phyloP scores from a whole-genome alignment of 1,284 basidiomycete genomes.

The Malassezia obtusa region DNA sequence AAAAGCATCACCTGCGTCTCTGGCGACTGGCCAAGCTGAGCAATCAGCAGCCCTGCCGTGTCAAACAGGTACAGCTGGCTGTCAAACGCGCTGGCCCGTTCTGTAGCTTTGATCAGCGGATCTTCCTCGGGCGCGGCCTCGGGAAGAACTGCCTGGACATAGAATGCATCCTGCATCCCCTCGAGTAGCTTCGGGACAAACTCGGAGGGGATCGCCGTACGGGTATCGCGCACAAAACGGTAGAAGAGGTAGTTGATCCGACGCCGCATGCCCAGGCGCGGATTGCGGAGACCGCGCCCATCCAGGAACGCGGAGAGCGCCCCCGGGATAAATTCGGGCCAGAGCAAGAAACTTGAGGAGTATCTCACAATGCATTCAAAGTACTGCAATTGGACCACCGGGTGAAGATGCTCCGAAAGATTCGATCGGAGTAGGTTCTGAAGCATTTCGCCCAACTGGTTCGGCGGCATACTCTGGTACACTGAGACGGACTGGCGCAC shows the following conservation, averaged over 20 bases:
- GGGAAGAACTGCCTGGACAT: slow-evolving; percentile 51
- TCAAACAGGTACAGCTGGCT: slow-evolving; percentile 94
- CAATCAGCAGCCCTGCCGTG: slow-evolving; percentile 73
- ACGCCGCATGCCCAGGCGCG: slow-evolving; percentile 62
- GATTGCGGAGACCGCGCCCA: slow-evolving; percentile 76
- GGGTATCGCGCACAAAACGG: slow-evolving; percentile 72
- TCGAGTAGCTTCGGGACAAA: slow-evolving; percentile 54
- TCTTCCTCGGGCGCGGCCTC: slow-evolving; percentile 57
- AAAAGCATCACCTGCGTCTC: slow-evolving; percentile 62
- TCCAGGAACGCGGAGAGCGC: slow-evolving; percentile 83
- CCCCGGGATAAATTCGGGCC: slow-evolving; percentile 60
- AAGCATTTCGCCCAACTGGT: slow-evolving; percentile 80
- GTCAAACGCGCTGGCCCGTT: slow-evolving; percentile 66
- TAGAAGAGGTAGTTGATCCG: slow-evolving; percentile 87
- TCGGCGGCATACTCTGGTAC: slow-evolving; percentile 58
- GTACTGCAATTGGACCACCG: slow-evolving; percentile 79
- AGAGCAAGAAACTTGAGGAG: slow-evolving; percentile 82
- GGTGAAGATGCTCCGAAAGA: slow-evolving; percentile 73
- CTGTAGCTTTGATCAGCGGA: slow-evolving; percentile 65
- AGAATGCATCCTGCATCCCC: slow-evolving; percentile 51
- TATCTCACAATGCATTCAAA: slow-evolving; percentile 89
- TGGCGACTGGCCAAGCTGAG: slow-evolving; percentile 59
- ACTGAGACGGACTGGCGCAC: slow-evolving; percentile 27
- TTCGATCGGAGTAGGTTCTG: slow-evolving; percentile 72
- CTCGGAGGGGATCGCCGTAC: slow-evolving; percentile 64